phyloP scores from a whole-genome alignment of 2,329 filamentous ascomycete genomes.

The Ophiosphaerella korrae region DNA sequence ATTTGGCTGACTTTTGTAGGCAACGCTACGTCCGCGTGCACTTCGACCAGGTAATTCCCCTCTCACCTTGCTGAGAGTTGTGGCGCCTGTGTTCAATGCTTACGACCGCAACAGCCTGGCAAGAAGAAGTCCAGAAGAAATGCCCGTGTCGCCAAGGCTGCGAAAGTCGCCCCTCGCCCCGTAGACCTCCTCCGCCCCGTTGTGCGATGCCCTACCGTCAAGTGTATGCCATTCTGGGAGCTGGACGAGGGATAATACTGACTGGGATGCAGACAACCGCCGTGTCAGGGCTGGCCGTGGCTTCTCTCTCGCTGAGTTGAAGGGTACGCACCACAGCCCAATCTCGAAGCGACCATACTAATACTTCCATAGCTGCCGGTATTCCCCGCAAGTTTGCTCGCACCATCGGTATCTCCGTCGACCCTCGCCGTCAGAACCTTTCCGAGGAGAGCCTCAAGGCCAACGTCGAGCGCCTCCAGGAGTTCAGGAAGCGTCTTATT shows the following conservation, averaged over 20 bases:
- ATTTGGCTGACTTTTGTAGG: constrained; percentile 55
- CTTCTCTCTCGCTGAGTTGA: constrained; percentile 96
- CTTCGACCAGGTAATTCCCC: constrained; percentile 95
- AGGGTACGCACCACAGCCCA: constrained; percentile 66
- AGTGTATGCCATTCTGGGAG: constrained; percentile 58
- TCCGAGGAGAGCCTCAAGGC: constrained; percentile 90
- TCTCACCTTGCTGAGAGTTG: constrained; percentile 56
- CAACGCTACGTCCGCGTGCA: constrained; percentile 98
- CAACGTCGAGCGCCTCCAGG: constrained; percentile 98
- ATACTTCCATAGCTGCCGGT: constrained; percentile 75
- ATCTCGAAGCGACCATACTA: constrained; percentile 10
- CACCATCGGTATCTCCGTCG: constrained; percentile 97
- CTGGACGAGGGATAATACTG: constrained; percentile 10
- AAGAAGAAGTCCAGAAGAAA: constrained; percentile 92
- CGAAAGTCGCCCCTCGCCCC: constrained; percentile 91
- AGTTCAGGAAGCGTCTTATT: constrained; percentile 94
- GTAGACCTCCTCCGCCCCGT: constrained; percentile 96
- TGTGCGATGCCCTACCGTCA: constrained; percentile 96
- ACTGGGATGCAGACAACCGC: constrained; percentile 74
- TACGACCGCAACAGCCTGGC: constrained; percentile 70
- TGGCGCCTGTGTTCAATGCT: constrained; percentile 55
- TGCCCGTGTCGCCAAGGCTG: constrained; percentile 92
- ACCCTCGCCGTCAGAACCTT: constrained; percentile 94
- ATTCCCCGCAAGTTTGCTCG: constrained; percentile 92
- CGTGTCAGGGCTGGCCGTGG: constrained; percentile 94